phyloP scores from a whole-genome alignment of 1,284 basidiomycete genomes.

The Flammula alnicola region DNA sequence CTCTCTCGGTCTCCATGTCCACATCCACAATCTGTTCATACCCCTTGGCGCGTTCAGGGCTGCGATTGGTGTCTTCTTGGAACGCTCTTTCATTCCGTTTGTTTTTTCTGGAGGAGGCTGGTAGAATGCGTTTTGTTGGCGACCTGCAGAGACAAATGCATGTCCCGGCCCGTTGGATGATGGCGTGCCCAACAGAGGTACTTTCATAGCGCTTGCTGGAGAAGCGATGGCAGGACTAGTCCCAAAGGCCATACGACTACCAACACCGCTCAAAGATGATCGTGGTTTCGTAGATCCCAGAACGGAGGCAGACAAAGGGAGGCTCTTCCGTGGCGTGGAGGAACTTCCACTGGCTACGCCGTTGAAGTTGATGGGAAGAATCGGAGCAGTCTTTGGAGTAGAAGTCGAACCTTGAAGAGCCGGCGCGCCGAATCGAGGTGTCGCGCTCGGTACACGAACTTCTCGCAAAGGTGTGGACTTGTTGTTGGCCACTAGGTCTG shows the following conservation, averaged over 20 bases:
- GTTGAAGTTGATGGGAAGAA: conserved; percentile 27
- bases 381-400: conserved; percentile 15
- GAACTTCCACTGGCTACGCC: conserved; percentile 19
- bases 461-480: conserved; percentile 31
- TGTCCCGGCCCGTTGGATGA: conserved; percentile 25
- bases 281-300: conserved; percentile 20
- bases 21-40: conserved; percentile 4
- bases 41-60: conserved; percentile 18
- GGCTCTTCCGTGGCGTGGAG: conserved; percentile 32
- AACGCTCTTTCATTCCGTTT: conserved; percentile 31
- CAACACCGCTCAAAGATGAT: conserved; percentile 29
- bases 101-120: conserved; percentile 45
- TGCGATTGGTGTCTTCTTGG: conserved; percentile 20
- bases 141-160: conserved; percentile 56
- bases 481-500: conserved; percentile 23
- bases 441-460: conserved; percentile 21
- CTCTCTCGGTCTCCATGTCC: conserved; percentile 15
- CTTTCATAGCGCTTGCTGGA: conserved; percentile 31
- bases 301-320: conserved; percentile 24
- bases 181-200: conserved; percentile 19
- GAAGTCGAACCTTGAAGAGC: conserved; percentile 16
- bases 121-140: conserved; percentile 64
- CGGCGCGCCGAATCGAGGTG: conserved; percentile 13
- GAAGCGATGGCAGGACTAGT: conserved; percentile 29
- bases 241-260: conserved; percentile 25